phyloP scores from a whole-genome alignment of 768 basidiomycete genomes.

The Phaffia tasmanica region DNA sequence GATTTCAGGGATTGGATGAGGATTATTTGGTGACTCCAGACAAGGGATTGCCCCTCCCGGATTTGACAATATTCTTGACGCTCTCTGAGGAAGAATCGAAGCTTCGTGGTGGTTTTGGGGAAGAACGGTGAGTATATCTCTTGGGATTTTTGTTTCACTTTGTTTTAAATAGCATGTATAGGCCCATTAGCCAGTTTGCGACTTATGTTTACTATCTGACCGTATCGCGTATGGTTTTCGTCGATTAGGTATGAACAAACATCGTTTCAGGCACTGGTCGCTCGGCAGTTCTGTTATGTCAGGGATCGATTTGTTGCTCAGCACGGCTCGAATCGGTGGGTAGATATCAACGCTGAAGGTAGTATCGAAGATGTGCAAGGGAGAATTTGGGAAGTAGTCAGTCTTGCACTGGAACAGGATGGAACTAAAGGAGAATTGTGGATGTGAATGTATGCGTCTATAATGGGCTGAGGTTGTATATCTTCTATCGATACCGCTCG shows the following conservation, averaged over 20 bases:
- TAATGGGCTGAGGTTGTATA: too few relatives aligned
- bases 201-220: neutral
- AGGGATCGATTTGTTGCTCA: too few relatives aligned
- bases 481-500: too few relatives aligned
- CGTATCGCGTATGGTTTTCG: too few relatives aligned
- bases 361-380: conserved; percentile 15
- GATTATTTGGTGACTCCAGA: conserved; percentile 82
- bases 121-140: conserved; percentile 49
- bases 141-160: neutral
- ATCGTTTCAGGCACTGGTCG: too few relatives aligned
- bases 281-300: too few relatives aligned
- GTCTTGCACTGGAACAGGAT: too few relatives aligned
- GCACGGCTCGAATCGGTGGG: conserved; percentile 17
- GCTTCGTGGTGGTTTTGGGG: conserved; percentile 66
- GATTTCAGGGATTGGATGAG: conserved; percentile 49
- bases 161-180: neutral
- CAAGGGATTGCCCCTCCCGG: conserved; percentile 74
- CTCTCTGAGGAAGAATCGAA: conserved; percentile 59
- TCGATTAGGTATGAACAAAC: too few relatives aligned
- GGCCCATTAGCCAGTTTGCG: too few relatives aligned
- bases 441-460: too few relatives aligned
- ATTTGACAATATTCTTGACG: conserved; percentile 76
- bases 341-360: conserved; percentile 16
- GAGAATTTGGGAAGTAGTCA: neutral
- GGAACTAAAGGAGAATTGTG: too few relatives aligned